These are phyloP conservation scores for Cryptosporidium andersoni DNA, from an alignment of 169 alveolate species.

Conservation along the genomic window DNA sequence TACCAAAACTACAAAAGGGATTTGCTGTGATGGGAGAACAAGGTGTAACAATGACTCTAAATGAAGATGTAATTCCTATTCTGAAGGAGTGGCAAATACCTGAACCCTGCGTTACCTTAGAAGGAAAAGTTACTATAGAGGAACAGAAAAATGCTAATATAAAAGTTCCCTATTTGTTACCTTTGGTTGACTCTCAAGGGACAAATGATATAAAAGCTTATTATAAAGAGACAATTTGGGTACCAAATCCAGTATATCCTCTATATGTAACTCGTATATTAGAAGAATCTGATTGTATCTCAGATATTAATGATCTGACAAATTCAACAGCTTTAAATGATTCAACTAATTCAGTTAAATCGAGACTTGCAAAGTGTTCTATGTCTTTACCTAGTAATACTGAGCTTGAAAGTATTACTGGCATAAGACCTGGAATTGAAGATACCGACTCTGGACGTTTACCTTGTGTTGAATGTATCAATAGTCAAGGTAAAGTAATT, in stretches of 20 bases:
- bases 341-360: no score
- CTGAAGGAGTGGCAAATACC: constrained; percentile 57
- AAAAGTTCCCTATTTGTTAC: constrained; percentile 2
- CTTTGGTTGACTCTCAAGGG: constrained; percentile 28
- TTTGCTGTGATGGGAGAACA: constrained; percentile 67
- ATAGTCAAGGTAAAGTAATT: constrained; percentile 23
- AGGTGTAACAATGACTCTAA: constrained; percentile 42
- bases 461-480: constrained; percentile 54
- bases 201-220: constrained; percentile 56
- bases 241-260: constrained; percentile 57
- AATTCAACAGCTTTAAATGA: background rate
- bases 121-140: constrained; percentile 36
- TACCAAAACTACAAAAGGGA: constrained; percentile 53
- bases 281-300: background rate
- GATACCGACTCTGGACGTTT: constrained; percentile 7
- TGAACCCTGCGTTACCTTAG: constrained; percentile 65
- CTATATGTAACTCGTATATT: constrained; percentile 8
- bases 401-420: constrained; percentile 2
- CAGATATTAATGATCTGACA: background rate
- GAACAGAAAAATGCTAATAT: constrained; percentile 24
- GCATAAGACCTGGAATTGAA: constrained; percentile 56
- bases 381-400: constrained; percentile 1
- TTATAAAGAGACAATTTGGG: constrained; percentile 65
- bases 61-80: constrained; percentile 43
- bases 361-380: no score